Conservation (phyloP, 345 rosid genomes). For the Clarkia xantiana region DNA sequence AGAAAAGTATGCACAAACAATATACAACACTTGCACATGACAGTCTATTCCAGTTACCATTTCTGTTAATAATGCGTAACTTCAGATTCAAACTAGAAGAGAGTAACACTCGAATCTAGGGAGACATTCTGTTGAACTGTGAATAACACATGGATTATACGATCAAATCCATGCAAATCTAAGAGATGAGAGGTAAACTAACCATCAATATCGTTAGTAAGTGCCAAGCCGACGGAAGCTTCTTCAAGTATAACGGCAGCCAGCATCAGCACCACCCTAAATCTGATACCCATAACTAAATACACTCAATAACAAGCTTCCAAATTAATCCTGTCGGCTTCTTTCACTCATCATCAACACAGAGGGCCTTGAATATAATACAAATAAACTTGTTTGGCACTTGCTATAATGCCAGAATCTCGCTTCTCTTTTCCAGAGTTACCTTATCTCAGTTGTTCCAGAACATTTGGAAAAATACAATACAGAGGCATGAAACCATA, state of each 20-base stretch:
- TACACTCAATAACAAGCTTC: background rate
- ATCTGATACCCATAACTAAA: slow-evolving; percentile 1
- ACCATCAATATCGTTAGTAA: slow-evolving; percentile 1
- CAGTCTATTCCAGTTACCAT: too few relatives aligned
- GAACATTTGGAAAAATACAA: background rate
- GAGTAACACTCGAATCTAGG: too few relatives aligned
- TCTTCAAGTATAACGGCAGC: background rate
- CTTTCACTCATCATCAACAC: background rate
- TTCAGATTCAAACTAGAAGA: too few relatives aligned
- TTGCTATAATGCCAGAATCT: background rate
- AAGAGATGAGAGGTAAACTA: too few relatives aligned
- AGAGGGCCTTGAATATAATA: background rate
- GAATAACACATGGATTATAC: too few relatives aligned
- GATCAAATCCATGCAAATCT: too few relatives aligned
- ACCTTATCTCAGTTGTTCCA: background rate
- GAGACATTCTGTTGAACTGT: too few relatives aligned
- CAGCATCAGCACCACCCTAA: slow-evolving; percentile 1
- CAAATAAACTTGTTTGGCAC: too few relatives aligned
- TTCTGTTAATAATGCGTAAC: too few relatives aligned
- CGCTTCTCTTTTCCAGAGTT: background rate
- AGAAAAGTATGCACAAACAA: too few relatives aligned
- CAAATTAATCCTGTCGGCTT: background rate
- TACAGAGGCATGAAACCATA: too few relatives aligned
- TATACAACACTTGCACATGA: too few relatives aligned
- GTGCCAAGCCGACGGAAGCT: background rate